A percentile compares a stretch with the other conserved stretches of the same genome.
Conservation (phyloP, 2,329 filamentous ascomycete genomes). For the Aureobasidium sp. region DNA sequence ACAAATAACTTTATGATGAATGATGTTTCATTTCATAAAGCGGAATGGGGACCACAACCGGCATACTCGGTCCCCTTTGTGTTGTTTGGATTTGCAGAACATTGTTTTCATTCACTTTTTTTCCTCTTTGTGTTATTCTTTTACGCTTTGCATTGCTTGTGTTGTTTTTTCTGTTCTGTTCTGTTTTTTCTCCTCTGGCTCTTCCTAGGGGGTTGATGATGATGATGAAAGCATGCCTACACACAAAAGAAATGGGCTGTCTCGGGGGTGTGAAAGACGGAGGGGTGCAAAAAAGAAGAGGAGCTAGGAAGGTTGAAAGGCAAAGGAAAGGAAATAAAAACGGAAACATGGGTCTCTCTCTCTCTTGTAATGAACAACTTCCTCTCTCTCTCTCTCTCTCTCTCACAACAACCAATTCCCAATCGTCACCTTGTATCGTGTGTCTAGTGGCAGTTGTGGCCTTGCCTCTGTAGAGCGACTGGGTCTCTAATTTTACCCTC, state of each 20-base stretch:
- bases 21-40: slow-evolving; percentile 15
- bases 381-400: background rate
- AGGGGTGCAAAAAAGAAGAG: background rate
- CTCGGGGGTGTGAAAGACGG: background rate
- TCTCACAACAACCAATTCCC: background rate
- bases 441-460: background rate
- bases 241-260: background rate
- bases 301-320: background rate
- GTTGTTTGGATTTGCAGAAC: slow-evolving; percentile 10
- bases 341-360: background rate
- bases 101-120: background rate
- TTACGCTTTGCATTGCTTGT: background rate
- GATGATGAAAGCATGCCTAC: background rate
- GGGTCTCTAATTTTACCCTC: background rate
- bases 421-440: background rate
- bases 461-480: too few relatives aligned
- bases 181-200: background rate
- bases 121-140: background rate
- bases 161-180: background rate
- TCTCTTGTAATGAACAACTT: slow-evolving; percentile 4
- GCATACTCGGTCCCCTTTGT: slow-evolving; percentile 5
- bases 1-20: slow-evolving; percentile 15
- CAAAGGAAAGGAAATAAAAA: background rate
- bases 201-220: background rate
- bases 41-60: background rate